Conservation (phyloP, 2,329 filamentous ascomycete genomes). For the Ascochyta viciae-villosae region DNA sequence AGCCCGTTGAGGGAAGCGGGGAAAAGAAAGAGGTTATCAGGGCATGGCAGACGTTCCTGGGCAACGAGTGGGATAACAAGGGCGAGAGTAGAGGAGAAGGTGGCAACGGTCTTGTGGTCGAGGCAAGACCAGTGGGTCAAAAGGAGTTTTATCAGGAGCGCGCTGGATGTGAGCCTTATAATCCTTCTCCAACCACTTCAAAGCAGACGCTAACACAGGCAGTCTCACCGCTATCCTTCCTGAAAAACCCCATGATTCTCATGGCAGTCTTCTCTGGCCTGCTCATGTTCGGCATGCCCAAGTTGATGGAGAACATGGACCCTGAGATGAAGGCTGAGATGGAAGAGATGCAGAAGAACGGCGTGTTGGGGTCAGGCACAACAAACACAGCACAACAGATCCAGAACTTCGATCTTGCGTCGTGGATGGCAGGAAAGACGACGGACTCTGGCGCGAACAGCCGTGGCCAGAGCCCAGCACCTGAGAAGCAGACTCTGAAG, state of each 20-base stretch:
- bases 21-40: constrained; percentile 57
- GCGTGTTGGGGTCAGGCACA: constrained; percentile 60
- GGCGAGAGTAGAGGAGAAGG: constrained; percentile 66
- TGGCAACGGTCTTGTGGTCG: constrained; percentile 59
- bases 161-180: constrained; percentile 69
- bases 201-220: constrained; percentile 26
- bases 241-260: constrained; percentile 97
- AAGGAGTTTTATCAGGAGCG: constrained; percentile 83
- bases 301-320: constrained; percentile 96
- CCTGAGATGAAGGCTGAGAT: constrained; percentile 94
- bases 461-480: constrained; percentile 39
- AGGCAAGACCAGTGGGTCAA: constrained; percentile 65
- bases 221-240: constrained; percentile 81
- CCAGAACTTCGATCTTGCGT: constrained; percentile 71
- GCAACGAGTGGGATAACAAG: constrained; percentile 88
- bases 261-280: constrained; percentile 83
- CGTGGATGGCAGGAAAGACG: constrained; percentile 69
- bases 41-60: constrained; percentile 85
- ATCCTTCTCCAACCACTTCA: not conserved
- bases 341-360: constrained; percentile 84
- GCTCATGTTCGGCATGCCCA: constrained; percentile 91
- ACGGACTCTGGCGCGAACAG: constrained; percentile 30
- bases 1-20: constrained; percentile 37
- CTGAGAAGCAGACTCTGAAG: constrained; percentile 29
- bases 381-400: constrained; percentile 57